phyloP scores from a whole-genome alignment of 495 filamentous ascomycete species.

The Penicillium antarcticum region DNA sequence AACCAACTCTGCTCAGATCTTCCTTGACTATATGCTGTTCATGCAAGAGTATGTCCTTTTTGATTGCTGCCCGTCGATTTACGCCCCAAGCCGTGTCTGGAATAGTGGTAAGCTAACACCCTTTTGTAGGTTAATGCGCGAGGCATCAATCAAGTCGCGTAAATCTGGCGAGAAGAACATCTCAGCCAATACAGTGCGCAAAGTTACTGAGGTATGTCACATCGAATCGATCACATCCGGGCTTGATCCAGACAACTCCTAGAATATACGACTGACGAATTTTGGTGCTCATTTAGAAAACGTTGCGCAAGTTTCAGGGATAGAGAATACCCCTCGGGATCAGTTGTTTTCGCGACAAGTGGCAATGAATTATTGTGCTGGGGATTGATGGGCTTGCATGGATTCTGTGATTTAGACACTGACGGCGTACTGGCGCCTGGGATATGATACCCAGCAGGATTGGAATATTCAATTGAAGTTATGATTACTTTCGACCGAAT shows the following conservation, averaged over 20 bases:
- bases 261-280: constrained; percentile 9
- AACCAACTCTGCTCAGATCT: constrained; percentile 53
- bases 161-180: constrained; percentile 69
- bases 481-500: no score
- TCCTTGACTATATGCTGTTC: constrained; percentile 86
- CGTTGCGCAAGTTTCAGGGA: constrained; percentile 75
- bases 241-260: neutral
- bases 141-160: constrained; percentile 74
- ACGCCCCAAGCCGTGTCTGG: neutral
- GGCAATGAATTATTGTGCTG: no score
- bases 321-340: constrained; percentile 24
- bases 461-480: no score
- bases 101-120: neutral
- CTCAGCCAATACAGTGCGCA: constrained; percentile 69
- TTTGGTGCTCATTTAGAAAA: constrained; percentile 44
- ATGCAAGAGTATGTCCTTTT: constrained; percentile 67
- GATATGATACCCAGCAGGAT: neutral
- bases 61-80: neutral
- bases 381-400: neutral
- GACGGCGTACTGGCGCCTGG: no score
- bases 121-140: constrained; percentile 68
- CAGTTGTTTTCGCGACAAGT: no score
- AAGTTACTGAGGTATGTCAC: constrained; percentile 66
- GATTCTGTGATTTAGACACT: neutral
- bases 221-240: neutral